Evolutionary conservation across 805 yeast genomes (phyloP), one percentile per base, ranked within the genome.

Genomic region (Lipomyces starkeyi): DNA sequence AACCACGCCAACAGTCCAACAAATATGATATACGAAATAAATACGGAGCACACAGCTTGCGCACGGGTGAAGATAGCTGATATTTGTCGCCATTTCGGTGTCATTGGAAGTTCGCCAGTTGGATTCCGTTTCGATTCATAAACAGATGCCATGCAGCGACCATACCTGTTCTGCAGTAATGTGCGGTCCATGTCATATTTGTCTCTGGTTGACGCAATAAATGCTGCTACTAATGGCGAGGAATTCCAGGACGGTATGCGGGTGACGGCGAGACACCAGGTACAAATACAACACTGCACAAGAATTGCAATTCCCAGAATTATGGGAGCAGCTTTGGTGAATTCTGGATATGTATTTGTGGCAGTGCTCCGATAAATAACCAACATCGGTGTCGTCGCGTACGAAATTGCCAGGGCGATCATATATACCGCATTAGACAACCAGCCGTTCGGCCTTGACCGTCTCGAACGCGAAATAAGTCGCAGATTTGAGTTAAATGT

Each of bases 401-500:
- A 60, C 22, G 62, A 60, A 40, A 60, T 6, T 3, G 62, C 62
- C 11, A 49, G n/a, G 11, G 62, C 35, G 14, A 29, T n/a, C 25
- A 52, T 27, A 49, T 52, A 60, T 22, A 60, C 7, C 9, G 35
- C 11, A 40, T 60, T 60, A 20, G 14, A 14, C 8, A 32, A 3
- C 25, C 52, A 49, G 6, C 62, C 47, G 13, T 60, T 60, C 47
- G 62, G 58, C 20, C 25, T 27, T 8, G 43, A 49, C 22, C 17
- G 20, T 49, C n/a, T 35, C 32, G 62, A 22, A 49, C 32, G 58
- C 32, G 52, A 47, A 29, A 60, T 27, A 9, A 60, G 35, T 11
- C 62, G 56, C 57, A 60, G 27, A 32, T 60, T 60, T 13, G 62
- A 47, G 43, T 32, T 60, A 29, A 60, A 60, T 35, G 22, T 13